Conservation (phyloP, 257 asterid genomes). For the Solanum clarkiae region DNA sequence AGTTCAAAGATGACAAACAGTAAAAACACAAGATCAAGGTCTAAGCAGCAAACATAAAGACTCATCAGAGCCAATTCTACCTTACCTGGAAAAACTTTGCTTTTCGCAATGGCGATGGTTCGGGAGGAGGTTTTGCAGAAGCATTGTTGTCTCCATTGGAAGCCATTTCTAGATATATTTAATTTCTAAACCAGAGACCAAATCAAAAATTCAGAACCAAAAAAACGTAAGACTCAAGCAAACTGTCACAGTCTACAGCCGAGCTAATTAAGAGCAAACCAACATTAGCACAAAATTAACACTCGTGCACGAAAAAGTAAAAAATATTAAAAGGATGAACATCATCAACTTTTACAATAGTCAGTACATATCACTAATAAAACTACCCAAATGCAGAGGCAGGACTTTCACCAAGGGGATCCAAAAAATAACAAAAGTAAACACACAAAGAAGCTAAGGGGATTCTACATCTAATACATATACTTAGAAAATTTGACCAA, state of each 20-base stretch:
- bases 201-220: not conserved
- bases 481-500: not conserved
- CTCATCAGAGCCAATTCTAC: not conserved
- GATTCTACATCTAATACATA: not conserved
- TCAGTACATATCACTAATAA: not conserved
- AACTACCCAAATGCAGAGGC: not conserved
- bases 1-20: not conserved
- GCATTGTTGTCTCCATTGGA: constrained; percentile 45
- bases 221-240: not conserved
- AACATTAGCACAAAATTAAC: not conserved
- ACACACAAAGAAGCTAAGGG: not conserved
- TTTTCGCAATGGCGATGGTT: constrained; percentile 87
- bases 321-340: not conserved
- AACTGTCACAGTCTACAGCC: not conserved
- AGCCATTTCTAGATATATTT: constrained; percentile 44
- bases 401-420: not conserved
- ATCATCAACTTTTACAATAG: not conserved
- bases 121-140: constrained; percentile 79
- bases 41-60: not conserved
- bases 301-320: not conserved
- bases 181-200: constrained; percentile 1
- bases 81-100: constrained; percentile 83
- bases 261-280: not conserved
- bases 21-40: not conserved
- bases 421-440: not conserved